Conservation (phyloP, 225 moss, liverwort and hornwort genomes). For the Thuidium tamariscinum region DNA sequence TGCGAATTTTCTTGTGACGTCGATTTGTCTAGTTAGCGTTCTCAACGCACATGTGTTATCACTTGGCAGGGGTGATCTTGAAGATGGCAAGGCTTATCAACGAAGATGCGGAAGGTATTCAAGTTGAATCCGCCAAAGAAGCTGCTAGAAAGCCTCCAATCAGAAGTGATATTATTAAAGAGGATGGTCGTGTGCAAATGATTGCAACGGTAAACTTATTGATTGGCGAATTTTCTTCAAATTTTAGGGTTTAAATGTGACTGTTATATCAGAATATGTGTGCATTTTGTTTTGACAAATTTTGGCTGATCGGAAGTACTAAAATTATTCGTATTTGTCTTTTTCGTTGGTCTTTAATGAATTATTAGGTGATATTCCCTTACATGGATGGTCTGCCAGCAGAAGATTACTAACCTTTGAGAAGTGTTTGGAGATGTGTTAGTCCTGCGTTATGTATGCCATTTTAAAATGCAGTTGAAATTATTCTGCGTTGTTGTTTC, state of each 20-base stretch:
- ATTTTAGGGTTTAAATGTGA: background rate
- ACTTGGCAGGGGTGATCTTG: conserved; percentile 43
- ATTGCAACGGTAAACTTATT: conserved; percentile 45
- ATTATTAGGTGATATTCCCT: background rate
- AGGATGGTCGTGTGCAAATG: conserved; percentile 66
- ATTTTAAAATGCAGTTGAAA: background rate
- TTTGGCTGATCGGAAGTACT: background rate
- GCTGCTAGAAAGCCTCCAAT: conserved; percentile 50
- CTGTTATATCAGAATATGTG: background rate
- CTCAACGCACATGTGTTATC: background rate
- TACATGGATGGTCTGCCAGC: background rate
- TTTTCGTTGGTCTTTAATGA: background rate
- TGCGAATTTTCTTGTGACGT: background rate
- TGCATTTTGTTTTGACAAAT: background rate
- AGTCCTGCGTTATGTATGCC: background rate
- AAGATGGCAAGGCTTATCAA: conserved; percentile 62
- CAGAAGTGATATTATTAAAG: conserved; percentile 19
- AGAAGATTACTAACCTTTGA: background rate
- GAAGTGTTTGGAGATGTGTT: background rate
- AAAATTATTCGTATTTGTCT: background rate
- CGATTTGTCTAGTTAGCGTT: background rate
- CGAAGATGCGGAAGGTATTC: conserved; percentile 41
- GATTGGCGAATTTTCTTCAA: background rate
- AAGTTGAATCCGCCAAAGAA: conserved; percentile 48
- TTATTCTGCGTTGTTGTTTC: background rate